Evolutionary conservation across 1,284 basidiomycete species (phyloP).

Genomic region (Apiotrichum akiyoshidainum): DNA sequence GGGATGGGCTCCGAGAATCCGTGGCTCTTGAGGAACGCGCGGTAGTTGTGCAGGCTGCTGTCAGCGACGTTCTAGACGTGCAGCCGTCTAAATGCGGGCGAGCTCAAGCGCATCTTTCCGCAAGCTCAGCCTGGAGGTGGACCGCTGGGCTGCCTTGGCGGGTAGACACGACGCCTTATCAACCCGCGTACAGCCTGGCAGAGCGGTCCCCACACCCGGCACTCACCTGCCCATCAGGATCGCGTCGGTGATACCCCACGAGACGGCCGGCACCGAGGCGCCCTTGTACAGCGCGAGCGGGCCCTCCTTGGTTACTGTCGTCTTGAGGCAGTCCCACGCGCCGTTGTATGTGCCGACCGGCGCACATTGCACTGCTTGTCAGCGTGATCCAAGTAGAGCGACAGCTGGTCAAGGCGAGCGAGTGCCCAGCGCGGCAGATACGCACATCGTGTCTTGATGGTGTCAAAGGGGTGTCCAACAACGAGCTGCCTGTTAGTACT

Average conservation of each 20-base stretch:
- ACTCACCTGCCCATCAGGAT: conserved; percentile 50
- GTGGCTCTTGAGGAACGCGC: conserved; percentile 35
- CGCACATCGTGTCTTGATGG: conserved; percentile 45
- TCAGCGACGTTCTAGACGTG: neutral
- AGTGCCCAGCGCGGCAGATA: neutral
- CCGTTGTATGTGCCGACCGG: conserved; percentile 46
- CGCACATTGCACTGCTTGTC: conserved; percentile 42
- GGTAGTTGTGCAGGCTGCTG: conserved; percentile 49
- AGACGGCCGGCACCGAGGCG: conserved; percentile 48
- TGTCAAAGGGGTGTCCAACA: conserved; percentile 49
- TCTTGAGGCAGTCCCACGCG: conserved; percentile 42
- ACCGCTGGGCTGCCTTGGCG: no score
- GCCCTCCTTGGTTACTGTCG: conserved; percentile 28
- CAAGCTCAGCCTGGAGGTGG: no score
- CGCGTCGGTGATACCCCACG: conserved; percentile 51
- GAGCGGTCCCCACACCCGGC: conserved; percentile 41
- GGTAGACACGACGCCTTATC: no score
- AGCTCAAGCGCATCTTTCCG: no score
- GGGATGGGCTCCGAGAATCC: conserved; percentile 43
- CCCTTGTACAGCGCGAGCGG: conserved; percentile 50
- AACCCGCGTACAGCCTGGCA: no score
- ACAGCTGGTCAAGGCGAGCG: no score
- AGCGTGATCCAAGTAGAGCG: no score
- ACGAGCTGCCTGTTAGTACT: conserved; percentile 15
- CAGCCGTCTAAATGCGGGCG: no score